Evolutionary conservation across 805 yeast genomes (phyloP).

Genomic region (Ogataea degrootiae): DNA sequence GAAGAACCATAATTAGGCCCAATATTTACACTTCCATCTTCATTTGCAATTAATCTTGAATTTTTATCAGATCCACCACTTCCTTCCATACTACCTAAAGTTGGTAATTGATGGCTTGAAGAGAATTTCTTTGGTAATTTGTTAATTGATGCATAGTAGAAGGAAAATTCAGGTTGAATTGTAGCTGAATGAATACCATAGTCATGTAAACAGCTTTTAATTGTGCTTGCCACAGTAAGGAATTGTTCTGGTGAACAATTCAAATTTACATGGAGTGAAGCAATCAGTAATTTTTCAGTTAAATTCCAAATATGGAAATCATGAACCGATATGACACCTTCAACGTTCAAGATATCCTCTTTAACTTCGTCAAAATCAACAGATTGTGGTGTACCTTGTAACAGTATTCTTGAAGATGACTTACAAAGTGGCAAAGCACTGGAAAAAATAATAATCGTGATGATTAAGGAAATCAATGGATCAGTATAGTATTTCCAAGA

Average conservation of each 20-base stretch:
- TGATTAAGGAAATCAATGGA: constrained; percentile 79
- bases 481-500: constrained; percentile 85
- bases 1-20: constrained; percentile 25
- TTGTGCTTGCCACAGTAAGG: constrained; percentile 63
- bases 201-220: constrained; percentile 72
- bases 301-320: constrained; percentile 97
- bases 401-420: constrained; percentile 76
- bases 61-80: constrained; percentile 6
- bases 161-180: constrained; percentile 86
- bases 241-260: constrained; percentile 61
- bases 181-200: constrained; percentile 92
- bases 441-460: constrained; percentile 83
- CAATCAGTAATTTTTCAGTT: constrained; percentile 80
- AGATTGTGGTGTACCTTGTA: constrained; percentile 90
- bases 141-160: constrained; percentile 26
- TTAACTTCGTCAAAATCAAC: constrained; percentile 73
- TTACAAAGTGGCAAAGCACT: constrained; percentile 88
- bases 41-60: constrained; percentile 23
- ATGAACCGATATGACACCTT: constrained; percentile 80
- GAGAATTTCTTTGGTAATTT: constrained; percentile 28
- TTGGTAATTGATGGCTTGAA: constrained; percentile 13
- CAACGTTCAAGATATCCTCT: constrained; percentile 58
- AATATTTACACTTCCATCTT: constrained; percentile 29
- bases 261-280: constrained; percentile 83
- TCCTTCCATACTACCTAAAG: not conserved